A percentile compares a stretch with the other conserved stretches of the same genome.
Conservation (phyloP, 2,329 filamentous ascomycete genomes). For the Pestalotiopsis sp. region DNA sequence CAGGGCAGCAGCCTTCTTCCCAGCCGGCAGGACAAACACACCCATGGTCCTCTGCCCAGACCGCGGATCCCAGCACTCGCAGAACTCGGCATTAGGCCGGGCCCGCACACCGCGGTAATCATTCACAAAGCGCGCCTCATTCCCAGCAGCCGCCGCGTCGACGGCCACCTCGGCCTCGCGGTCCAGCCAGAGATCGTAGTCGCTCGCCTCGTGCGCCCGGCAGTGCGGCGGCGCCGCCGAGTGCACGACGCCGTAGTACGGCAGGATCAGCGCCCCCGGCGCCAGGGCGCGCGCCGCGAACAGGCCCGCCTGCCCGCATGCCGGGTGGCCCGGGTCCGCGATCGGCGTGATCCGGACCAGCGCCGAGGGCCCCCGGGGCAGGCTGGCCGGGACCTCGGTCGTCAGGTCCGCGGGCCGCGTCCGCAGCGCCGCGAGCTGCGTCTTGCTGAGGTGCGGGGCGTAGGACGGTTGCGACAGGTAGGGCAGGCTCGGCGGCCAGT, state of each 20-base stretch:
- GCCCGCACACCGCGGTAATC: conserved; percentile 64
- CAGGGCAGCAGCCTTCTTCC: conserved; percentile 35
- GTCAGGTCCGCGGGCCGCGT: conserved; percentile 32
- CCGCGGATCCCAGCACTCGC: conserved; percentile 57
- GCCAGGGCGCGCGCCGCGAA: conserved; percentile 59
- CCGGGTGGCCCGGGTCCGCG: conserved; percentile 54
- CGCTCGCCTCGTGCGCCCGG: conserved; percentile 44
- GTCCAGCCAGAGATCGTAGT: conserved; percentile 70
- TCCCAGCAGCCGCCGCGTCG: conserved; percentile 60
- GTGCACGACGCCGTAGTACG: conserved; percentile 65
- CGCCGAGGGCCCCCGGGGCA: conserved; percentile 47
- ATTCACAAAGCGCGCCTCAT: conserved; percentile 69
- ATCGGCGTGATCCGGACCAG: conserved; percentile 60
- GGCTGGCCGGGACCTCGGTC: conserved; percentile 35
- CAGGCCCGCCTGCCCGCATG: conserved; percentile 60
- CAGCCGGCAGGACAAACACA: conserved; percentile 56
- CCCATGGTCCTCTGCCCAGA: conserved; percentile 58
- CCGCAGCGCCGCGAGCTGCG: conserved; percentile 44
- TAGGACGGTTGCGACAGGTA: conserved; percentile 57
- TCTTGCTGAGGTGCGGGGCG: conserved; percentile 45
- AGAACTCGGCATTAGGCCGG: conserved; percentile 62
- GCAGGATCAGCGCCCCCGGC: conserved; percentile 60
- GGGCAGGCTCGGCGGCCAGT: conserved; percentile 58
- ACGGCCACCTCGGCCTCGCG: conserved; percentile 59
- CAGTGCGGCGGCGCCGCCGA: conserved; percentile 35